Evolutionary conservation across 2,329 filamentous ascomycete species (phyloP), one percentile per base, ranked within the genome.

Genomic region (Xylariaceae sp.): DNA sequence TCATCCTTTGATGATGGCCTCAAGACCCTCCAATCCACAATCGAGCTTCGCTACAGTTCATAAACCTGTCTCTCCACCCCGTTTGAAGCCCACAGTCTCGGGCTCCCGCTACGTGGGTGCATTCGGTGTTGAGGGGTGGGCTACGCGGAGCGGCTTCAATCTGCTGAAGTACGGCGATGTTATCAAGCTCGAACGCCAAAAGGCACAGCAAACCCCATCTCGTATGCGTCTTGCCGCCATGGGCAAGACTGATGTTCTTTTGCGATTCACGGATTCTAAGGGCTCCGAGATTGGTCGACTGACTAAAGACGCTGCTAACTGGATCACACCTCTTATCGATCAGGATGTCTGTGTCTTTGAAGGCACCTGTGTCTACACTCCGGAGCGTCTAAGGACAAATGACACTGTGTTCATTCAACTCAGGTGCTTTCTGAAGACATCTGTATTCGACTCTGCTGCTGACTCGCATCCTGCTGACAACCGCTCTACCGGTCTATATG

Each of bases 321-420:
- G 93, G 91, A 87, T 97, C 5, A 95, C 93, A 3, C 85, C 90
- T 0, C 69, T 98, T 55, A 82, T 97, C 41, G 93, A 98, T 60
- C 90, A 97, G 63, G 85, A 86, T 23, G 77, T 96, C 3, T 96
- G 91, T 71, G 79, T 71, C 19, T 95, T 98, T 50, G 87, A 95
- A 55, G 93, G 87, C 5, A 82, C 79, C 11, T 95, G 90, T 59
- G 89, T 98, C 2, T 97, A 87, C 64, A 88, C 88, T 0, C 91
- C 91, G 0, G 92, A 97, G 45, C 75, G 80, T 37, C 67, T 97
- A 38, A 78, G 88, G 40, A 93, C 91, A 7, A 95, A 95, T 59
- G 93, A 98, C 58, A 97, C 90, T 0, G 77, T 98, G n/a, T 95
- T 92, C 57, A 66, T 98, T 6, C 93, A 98, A 64, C 68, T 98